Percentiles rank a stretch among this genome's conserved stretches.
These are phyloP conservation scores for Trametes elegans DNA, from an alignment of 768 basidiomycete species.

Conservation along the genomic window DNA sequence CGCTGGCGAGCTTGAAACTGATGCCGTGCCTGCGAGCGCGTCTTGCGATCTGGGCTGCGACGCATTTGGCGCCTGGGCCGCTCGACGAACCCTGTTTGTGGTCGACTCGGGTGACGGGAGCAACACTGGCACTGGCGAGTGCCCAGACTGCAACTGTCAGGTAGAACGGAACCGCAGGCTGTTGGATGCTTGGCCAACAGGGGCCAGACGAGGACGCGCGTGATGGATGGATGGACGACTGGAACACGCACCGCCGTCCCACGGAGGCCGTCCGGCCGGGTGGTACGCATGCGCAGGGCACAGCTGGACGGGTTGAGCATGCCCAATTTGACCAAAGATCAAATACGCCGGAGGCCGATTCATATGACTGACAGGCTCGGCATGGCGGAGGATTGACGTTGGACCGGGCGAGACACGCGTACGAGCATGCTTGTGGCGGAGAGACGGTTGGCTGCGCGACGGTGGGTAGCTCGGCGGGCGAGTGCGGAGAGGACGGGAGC, in stretches of 20 bases:
- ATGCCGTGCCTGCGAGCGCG: constrained; percentile 13
- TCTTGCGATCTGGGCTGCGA: constrained; percentile 1
- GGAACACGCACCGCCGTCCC: not conserved
- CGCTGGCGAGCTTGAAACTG: constrained; percentile 18
- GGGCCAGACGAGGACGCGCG: not conserved
- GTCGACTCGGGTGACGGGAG: not conserved
- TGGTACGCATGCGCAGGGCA: not conserved
- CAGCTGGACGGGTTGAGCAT: not conserved
- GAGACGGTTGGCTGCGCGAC: not conserved
- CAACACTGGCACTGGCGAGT: too few relatives aligned
- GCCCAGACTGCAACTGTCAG: too few relatives aligned
- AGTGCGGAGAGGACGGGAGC: not conserved
- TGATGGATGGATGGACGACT: not conserved
- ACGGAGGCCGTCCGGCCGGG: constrained; percentile 1
- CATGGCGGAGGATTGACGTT: too few relatives aligned
- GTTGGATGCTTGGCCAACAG: not conserved
- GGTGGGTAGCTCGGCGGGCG: not conserved
- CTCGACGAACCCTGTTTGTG: not conserved
- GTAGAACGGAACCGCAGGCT: not conserved
- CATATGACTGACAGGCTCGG: too few relatives aligned
- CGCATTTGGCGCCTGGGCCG: not conserved
- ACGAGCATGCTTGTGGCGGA: not conserved
- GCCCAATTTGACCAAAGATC: constrained; percentile 12
- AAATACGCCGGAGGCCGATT: not conserved
- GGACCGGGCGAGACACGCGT: too few relatives aligned